Conservation (phyloP, 345 rosid species). For the Aquilaria malaccensis region DNA sequence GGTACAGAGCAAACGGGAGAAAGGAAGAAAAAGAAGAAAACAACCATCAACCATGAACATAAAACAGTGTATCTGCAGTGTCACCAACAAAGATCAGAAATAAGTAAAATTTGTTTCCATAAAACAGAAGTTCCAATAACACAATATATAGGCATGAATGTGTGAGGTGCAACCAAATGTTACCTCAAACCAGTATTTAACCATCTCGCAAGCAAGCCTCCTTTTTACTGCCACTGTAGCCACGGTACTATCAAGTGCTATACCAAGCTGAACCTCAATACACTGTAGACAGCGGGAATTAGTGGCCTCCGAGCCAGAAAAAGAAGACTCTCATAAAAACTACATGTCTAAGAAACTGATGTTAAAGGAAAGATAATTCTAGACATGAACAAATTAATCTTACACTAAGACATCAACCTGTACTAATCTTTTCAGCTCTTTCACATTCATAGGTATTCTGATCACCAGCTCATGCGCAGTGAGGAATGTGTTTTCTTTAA, state of each 20-base stretch:
- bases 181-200: slow-evolving; percentile 60
- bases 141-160: neutral
- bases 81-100: neutral
- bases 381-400: neutral
- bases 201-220: slow-evolving; percentile 73
- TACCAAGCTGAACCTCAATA: slow-evolving; percentile 56
- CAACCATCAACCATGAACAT: neutral
- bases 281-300: slow-evolving; percentile 25
- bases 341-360: too few species aligned
- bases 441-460: too few species aligned
- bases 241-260: slow-evolving; percentile 56
- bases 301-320: neutral
- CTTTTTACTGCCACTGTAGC: slow-evolving; percentile 68
- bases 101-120: neutral
- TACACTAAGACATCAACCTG: too few species aligned
- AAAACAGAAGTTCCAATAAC: neutral
- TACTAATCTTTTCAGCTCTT: too few species aligned
- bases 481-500: too few species aligned
- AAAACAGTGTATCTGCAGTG: too few species aligned
- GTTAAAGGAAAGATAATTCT: neutral
- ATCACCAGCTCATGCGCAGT: too few species aligned
- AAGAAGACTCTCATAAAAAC: neutral
- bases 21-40: neutral
- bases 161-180: neutral
- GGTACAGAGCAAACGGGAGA: neutral